Conservation (phyloP, 345 rosid genomes). For the Salix brachista region DNA sequence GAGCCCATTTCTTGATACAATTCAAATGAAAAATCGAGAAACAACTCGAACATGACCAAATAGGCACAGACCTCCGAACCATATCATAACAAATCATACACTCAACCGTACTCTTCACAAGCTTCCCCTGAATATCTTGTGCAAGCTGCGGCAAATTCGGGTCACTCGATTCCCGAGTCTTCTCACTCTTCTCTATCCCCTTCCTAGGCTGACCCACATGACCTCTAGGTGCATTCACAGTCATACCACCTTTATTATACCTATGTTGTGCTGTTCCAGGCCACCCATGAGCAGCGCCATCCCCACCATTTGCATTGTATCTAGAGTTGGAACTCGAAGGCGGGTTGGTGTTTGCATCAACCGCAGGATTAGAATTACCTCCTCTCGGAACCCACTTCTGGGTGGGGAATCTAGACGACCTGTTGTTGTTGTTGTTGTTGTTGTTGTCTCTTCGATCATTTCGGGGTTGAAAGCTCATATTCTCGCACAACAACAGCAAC, state of each 20-base stretch:
- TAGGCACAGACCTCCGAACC: constrained; percentile 68
- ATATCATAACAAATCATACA: constrained; percentile 97
- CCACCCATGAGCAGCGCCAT: neutral
- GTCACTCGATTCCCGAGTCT: constrained; percentile 37
- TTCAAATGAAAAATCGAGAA: constrained; percentile 85
- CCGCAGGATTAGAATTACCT: constrained; percentile 22
- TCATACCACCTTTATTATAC: constrained; percentile 27
- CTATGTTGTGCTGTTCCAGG: constrained; percentile 27
- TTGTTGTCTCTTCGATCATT: constrained; percentile 42
- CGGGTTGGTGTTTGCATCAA: constrained; percentile 15
- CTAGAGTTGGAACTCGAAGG: constrained; percentile 17
- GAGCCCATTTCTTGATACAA: constrained; percentile 95
- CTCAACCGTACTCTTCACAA: constrained; percentile 63
- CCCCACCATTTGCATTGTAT: constrained; percentile 16
- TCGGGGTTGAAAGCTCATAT: constrained; percentile 59
- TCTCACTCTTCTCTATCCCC: constrained; percentile 33
- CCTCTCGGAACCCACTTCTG: constrained; percentile 75
- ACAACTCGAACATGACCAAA: constrained; percentile 96
- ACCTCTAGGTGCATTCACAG: constrained; percentile 24
- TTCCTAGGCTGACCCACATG: constrained; percentile 32
- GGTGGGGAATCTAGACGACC: constrained; percentile 41
- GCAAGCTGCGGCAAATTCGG: constrained; percentile 77
- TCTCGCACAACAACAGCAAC: constrained; percentile 3
- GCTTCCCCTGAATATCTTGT: constrained; percentile 90
- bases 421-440: neutral